Base-by-base conservation (phyloP, 2,329 filamentous ascomycete genomes). In the Magnaporthales sp. region DNA sequence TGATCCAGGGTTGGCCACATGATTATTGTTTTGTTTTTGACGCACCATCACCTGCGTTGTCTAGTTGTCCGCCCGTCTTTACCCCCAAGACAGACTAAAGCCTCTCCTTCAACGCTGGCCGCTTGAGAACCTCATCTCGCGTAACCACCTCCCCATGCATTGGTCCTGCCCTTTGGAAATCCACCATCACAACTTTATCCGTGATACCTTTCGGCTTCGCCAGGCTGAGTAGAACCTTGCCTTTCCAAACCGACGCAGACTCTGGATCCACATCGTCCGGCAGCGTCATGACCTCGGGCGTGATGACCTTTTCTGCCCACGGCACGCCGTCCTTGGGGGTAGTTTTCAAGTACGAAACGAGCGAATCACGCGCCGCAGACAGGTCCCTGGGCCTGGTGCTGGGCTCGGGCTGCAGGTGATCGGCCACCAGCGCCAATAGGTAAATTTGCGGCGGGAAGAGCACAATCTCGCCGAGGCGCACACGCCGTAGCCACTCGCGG, bases 391-490 rank as follows among this genome's bases (percentile, higher is more conserved):
- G 38, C 38, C 38, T 19, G 1, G 38, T 19, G 19, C 70, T 1
- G 67, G 56, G 26, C 7, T 26, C 27, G 73, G 64, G 51, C 11
- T 60, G 64, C 51, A 90, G 77, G 70, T 87, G 86, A 1, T 77
- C 78, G 0, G 83, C 75, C 1, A 91, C 76, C 0, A 91, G 77
- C 38, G 82, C 78, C 11, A 92, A 81, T 4, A 95, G 83, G 76
- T 91, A 93, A 74, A 89, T 90, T 74, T 98, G 95, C 0, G 95
- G 95, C 4, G 95, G 95, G 74, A 96, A 97, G 5, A 99, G 80
- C 67, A 96, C 91, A 68, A 97, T 88, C 54, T 91, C 83, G 30
- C 88, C 88, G 2, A 75, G 75, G 2, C 81, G 78, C 4, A 91
- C 89, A 64, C 85, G 82, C 5, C 79, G 77, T 24, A 97, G 80